A percentile compares a stretch with the other conserved stretches of the same genome.
These are phyloP conservation scores for Vitis amurensis DNA, from an alignment of 164 flowering plant species.

Conservation along the genomic window DNA sequence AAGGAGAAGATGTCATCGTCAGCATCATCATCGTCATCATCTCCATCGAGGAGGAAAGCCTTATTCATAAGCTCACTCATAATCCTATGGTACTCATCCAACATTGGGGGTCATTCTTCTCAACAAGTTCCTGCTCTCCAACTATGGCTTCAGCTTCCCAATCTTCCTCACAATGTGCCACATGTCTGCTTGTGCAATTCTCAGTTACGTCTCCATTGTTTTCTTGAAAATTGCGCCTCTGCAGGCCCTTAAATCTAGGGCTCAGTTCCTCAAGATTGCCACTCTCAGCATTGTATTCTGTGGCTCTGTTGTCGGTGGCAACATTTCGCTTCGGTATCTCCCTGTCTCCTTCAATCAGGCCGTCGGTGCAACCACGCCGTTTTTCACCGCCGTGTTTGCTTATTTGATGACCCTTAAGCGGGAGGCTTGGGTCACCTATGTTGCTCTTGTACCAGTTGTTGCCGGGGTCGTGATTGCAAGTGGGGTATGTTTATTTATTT, in stretches of 20 bases:
- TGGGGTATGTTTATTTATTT: slow-evolving; percentile 48
- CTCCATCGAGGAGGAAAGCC: slow-evolving; percentile 29
- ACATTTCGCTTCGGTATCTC: slow-evolving; percentile 53
- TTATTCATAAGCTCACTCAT: slow-evolving; percentile 52
- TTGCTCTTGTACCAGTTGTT: slow-evolving; percentile 75
- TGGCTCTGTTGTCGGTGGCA: slow-evolving; percentile 76
- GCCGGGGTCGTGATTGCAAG: slow-evolving; percentile 76
- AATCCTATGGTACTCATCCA: slow-evolving; percentile 67
- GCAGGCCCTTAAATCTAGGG: slow-evolving; percentile 54
- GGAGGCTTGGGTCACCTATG: slow-evolving; percentile 80
- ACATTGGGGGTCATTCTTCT: slow-evolving; percentile 76
- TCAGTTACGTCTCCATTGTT: slow-evolving; percentile 67
- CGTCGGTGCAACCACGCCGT: slow-evolving; percentile 81
- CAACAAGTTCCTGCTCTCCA: slow-evolving; percentile 68
- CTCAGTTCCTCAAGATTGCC: slow-evolving; percentile 63
- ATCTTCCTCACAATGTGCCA: slow-evolving; percentile 88
- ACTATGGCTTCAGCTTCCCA: slow-evolving; percentile 70
- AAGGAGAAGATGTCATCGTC: not conserved
- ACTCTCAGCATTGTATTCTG: slow-evolving; percentile 67
- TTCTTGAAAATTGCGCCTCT: slow-evolving; percentile 56
- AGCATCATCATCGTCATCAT: slow-evolving; percentile 2
- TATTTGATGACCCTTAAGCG: slow-evolving; percentile 62
- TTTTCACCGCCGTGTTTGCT: slow-evolving; percentile 76
- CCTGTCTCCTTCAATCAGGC: slow-evolving; percentile 87
- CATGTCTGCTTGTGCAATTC: slow-evolving; percentile 74